Conservation (phyloP, 805 yeast species). For the Millerozyma miso region DNA sequence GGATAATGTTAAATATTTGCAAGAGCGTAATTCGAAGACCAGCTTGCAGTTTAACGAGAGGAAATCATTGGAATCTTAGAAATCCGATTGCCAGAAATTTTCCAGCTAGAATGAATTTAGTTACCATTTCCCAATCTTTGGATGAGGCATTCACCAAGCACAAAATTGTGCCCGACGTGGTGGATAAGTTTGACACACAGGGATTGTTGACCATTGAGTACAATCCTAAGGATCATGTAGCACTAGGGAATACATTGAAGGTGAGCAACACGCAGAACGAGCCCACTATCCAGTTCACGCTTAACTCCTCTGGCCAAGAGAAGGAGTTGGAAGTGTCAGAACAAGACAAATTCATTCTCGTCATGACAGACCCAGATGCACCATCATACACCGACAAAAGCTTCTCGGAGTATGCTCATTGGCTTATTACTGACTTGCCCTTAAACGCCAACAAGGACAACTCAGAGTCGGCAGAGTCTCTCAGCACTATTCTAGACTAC, state of each 20-base stretch:
- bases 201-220: conserved; percentile 64
- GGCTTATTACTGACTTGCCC: conserved; percentile 53
- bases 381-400: conserved; percentile 78
- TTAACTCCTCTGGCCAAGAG: conserved; percentile 44
- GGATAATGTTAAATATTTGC: background rate
- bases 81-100: background rate
- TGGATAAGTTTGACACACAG: conserved; percentile 45
- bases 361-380: conserved; percentile 91
- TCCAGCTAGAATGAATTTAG: conserved; percentile 33
- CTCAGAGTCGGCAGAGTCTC: conserved; percentile 25
- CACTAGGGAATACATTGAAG: conserved; percentile 71
- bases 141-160: conserved; percentile 48
- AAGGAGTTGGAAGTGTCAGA: conserved; percentile 37
- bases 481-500: conserved; percentile 29
- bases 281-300: conserved; percentile 67
- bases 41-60: background rate
- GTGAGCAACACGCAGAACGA: conserved; percentile 61
- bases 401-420: conserved; percentile 88
- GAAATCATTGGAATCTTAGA: background rate
- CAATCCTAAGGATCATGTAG: conserved; percentile 53
- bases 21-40: background rate
- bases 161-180: conserved; percentile 50
- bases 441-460: conserved; percentile 30
- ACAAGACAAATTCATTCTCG: conserved; percentile 62
- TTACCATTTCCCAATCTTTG: conserved; percentile 53